Evolutionary conservation across 2,329 filamentous ascomycete species (phyloP).

Genomic region (Microdochium nivale): DNA sequence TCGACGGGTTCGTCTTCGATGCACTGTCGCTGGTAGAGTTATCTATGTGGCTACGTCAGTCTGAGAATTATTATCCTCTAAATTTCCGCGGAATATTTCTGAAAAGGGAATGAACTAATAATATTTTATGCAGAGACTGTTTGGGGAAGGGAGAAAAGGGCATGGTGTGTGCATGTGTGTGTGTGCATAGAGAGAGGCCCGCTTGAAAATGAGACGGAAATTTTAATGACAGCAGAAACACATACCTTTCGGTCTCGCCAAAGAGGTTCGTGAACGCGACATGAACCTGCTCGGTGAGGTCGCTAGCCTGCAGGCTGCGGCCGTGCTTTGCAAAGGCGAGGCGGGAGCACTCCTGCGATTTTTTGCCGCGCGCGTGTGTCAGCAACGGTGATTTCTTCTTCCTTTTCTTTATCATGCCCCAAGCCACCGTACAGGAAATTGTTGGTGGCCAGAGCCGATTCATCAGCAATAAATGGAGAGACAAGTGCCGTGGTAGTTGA

Average conservation of each 20-base stretch:
- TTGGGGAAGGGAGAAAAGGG: too few species aligned
- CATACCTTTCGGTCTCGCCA: constrained; percentile 48
- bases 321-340: constrained; percentile 81
- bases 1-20: too few species aligned
- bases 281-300: constrained; percentile 86
- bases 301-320: constrained; percentile 82
- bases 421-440: not conserved
- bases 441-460: not conserved
- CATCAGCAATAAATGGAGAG: not conserved
- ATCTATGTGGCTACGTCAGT: not conserved
- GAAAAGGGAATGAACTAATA: too few species aligned
- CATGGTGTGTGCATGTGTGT: not conserved
- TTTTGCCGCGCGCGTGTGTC: not conserved
- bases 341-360: constrained; percentile 67
- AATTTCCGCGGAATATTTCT: not conserved
- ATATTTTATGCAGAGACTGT: too few species aligned
- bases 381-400: not conserved
- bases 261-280: constrained; percentile 71
- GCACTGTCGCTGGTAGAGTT: too few species aligned
- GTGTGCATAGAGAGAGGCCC: not conserved
- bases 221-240: not conserved
- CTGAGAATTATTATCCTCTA: not conserved
- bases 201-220: not conserved
- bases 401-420: not conserved
- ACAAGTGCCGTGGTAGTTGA: not conserved